Evolutionary conservation across 331 rosid species (phyloP).

Genomic region (Spiraea crenata): DNA sequence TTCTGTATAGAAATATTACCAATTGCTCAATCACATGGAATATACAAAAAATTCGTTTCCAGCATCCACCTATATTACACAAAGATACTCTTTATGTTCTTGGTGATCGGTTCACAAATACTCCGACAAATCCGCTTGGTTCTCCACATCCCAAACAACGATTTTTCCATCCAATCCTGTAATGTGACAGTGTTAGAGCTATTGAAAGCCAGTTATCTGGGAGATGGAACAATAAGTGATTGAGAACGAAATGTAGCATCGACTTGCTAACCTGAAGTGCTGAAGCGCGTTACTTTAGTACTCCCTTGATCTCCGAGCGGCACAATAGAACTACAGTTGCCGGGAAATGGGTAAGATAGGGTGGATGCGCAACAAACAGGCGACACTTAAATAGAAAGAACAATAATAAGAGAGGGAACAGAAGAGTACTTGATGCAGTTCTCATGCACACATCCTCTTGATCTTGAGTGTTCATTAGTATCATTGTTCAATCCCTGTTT

Average conservation of each 20-base stretch:
- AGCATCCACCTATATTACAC: neutral
- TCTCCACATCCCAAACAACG: constrained; percentile 83
- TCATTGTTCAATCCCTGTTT: constrained; percentile 59
- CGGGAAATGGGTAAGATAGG: constrained; percentile 14
- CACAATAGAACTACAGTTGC: constrained; percentile 60
- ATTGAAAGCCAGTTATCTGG: neutral
- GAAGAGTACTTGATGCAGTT: constrained; percentile 77
- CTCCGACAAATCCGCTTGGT: constrained; percentile 59
- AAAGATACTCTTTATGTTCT: constrained; percentile 16
- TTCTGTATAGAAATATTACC: constrained; percentile 17
- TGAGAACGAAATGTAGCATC: neutral
- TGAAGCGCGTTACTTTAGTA: constrained; percentile 57
- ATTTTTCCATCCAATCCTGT: constrained; percentile 93
- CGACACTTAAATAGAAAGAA: no score
- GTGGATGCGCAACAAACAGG: neutral
- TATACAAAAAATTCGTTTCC: constrained; percentile 23
- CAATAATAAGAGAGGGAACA: constrained; percentile 2
- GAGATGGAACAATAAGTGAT: neutral
- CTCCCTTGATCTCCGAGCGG: constrained; percentile 53
- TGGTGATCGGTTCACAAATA: constrained; percentile 29
- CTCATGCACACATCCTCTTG: constrained; percentile 70
- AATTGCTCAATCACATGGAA: constrained; percentile 25
- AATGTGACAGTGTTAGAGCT: constrained; percentile 7
- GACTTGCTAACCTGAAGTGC: constrained; percentile 81
- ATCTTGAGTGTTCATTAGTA: constrained; percentile 64